Evolutionary conservation across 768 basidiomycete species (phyloP), one percentile per base, ranked within the genome.

Genomic region (Amanita jacksonii): DNA sequence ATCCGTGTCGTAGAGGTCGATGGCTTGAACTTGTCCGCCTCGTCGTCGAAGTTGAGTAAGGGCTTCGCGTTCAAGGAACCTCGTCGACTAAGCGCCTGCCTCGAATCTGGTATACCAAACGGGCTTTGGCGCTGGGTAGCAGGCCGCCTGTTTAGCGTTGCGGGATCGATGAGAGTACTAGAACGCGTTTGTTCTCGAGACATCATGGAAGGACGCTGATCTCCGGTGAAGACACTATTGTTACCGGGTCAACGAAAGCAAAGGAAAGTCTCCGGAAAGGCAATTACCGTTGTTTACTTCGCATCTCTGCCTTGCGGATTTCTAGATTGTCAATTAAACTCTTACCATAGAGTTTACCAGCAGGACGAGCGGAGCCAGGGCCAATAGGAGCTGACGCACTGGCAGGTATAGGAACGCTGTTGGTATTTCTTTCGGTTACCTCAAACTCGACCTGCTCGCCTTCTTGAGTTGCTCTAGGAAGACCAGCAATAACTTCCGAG

Each of bases 191-290:
- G 59, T 33, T 68, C 66, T 49, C 91, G 76, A 25, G 81, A 76
- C 90, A 94, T 93, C 92, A 94, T 94, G 4, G 88, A 85, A 8
- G 92, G 89, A 46, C 91, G 70, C 51, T 84, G 73, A 55, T 96
- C 92, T 10, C 92, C 92, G 43, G 68, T 78, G 60, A 96, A 96
- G 10, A 87, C 82, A 43, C 92, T 94, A n/a, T 5, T 9, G 34
- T 12, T n/a, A 19, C 15, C 12, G 24, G 38, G 18, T 51, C 16
- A 24, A 20, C 12, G 31, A 25, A 18, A n/a, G 13, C 37, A 20
- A n/a, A 35, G 16, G 45, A 28, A 30, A 33, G 28, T 28, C 38
- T 38, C 25, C 27, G 19, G 3, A 31, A 34, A 42, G 8, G 8
- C 25, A 51, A 69, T 52, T 65, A 92, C 92, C 92, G 74, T 61